These are phyloP conservation scores for Ogataea trehaloabstinens DNA, from an alignment of 805 yeast genomes.

Conservation along the genomic window DNA sequence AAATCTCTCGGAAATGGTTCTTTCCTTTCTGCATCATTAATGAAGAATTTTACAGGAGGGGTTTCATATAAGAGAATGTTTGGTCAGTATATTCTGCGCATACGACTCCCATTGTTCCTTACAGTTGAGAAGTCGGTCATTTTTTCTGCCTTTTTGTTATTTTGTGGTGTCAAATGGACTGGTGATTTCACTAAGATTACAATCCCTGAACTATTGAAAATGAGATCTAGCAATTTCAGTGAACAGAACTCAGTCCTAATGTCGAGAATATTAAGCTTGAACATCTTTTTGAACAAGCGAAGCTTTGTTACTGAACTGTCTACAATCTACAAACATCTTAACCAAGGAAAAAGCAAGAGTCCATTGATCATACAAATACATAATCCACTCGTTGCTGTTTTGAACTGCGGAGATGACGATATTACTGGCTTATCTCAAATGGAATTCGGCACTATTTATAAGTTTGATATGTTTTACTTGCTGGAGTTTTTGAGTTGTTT, in stretches of 20 bases:
- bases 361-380: constrained; percentile 20
- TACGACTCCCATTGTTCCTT: constrained; percentile 38
- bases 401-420: constrained; percentile 3
- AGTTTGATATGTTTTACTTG: constrained; percentile 49
- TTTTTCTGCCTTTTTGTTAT: constrained; percentile 26
- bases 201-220: no score
- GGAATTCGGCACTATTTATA: constrained; percentile 32
- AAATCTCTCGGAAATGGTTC: constrained; percentile 23
- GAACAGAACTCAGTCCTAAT: constrained; percentile 14
- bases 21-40: constrained; percentile 19
- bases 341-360: constrained; percentile 7
- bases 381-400: constrained; percentile 26
- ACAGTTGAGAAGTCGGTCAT: constrained; percentile 31
- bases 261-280: constrained; percentile 13
- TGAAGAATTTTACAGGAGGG: constrained; percentile 8
- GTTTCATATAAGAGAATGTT: constrained; percentile 19
- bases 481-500: constrained; percentile 55
- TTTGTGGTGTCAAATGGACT: constrained; percentile 36
- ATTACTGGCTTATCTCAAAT: constrained; percentile 9
- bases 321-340: constrained; percentile 6
- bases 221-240: no score
- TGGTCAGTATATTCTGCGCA: constrained; percentile 32
- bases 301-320: constrained; percentile 29
- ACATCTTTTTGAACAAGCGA: constrained; percentile 28
- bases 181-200: no score